Base-by-base conservation (phyloP, 352 stramenopile genomes). In the Phytophthora boehmeriae region DNA sequence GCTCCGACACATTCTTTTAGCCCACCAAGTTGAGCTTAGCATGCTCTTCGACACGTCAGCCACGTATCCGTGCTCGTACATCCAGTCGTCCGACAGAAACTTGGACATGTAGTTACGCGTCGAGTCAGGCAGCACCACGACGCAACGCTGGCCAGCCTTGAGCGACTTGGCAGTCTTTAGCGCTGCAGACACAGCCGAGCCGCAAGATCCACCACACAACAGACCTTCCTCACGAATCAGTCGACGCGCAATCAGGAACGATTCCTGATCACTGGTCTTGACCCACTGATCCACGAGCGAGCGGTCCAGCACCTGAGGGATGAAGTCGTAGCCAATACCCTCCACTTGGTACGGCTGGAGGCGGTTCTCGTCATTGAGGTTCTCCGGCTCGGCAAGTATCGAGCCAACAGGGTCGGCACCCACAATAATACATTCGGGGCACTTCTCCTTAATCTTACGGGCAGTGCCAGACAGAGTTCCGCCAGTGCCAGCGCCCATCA, bases 41-140 rank as follows among this genome's bases (percentile, higher is more conserved):
- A 70, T 72, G 70, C 78, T 89, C 70, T 90, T 89, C 51, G 74
- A 77, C 63, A 88, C 72, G 49, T 89, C 80, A 52, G 89, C 85
- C 34, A 95, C 86, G 67, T 91, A 95, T 35, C 77, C 79, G 68
- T 93, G 70, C 55, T 92, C 79, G 70, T 90, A 92, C 87, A 95
- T 95, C 96, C 96, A 99, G 73, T 98, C 89, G 75, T 99, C 94
- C 49, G 80, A 96, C 23, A 99, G 66, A 59, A 97, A 98, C 83
- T 99, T 99, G 72, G 91, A 98, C 95, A 99, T 99, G 91, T 99
- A 99, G 80, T 99, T 99, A 41, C 96, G 83, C 27, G 97, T 97
- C 48, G 88, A 98, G 77, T 99, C 96, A 0, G 96, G 94, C 14
- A 99, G 76, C 45, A 99, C 87, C 5, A 99, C 93, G 6, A 99